Evolutionary conservation across 306 rosid genomes (phyloP).

Genomic region (Leucaena leucocephala): DNA sequence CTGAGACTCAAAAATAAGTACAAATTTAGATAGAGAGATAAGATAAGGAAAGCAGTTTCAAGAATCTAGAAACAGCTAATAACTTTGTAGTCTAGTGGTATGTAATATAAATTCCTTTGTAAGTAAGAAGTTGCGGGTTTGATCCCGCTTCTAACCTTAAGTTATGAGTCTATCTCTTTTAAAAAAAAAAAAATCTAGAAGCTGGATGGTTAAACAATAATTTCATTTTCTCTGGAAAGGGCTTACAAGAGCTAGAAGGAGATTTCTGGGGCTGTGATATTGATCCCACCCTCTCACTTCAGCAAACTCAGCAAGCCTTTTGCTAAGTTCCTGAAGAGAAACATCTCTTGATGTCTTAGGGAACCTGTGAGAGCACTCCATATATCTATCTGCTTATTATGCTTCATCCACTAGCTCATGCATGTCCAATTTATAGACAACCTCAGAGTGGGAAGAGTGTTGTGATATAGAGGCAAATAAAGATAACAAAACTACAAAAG

Average conservation of each 20-base stretch:
- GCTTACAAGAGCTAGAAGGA: constrained; percentile 75
- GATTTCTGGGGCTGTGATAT: constrained; percentile 82
- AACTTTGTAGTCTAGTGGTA: no score
- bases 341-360: constrained; percentile 49
- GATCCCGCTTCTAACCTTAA: no score
- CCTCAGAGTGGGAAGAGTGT: not conserved
- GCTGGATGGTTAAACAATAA: not conserved
- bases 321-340: constrained; percentile 71
- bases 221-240: not conserved
- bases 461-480: not conserved
- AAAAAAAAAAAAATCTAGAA: no score
- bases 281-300: constrained; percentile 81
- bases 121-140: no score
- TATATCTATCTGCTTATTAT: constrained; percentile 17
- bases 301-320: constrained; percentile 72
- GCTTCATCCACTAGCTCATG: constrained; percentile 13
- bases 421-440: constrained; percentile 57
- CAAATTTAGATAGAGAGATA: no score
- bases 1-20: no score
- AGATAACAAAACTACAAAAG: not conserved
- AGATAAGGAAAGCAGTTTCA: no score
- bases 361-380: constrained; percentile 53
- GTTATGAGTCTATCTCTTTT: no score
- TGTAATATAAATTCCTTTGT: no score
- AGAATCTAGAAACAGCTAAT: no score